Percentiles rank a stretch among this genome's conserved stretches.
These are phyloP conservation scores for Curvularia verruculosa DNA, from an alignment of 2,329 filamentous ascomycete genomes.

Conservation along the genomic window DNA sequence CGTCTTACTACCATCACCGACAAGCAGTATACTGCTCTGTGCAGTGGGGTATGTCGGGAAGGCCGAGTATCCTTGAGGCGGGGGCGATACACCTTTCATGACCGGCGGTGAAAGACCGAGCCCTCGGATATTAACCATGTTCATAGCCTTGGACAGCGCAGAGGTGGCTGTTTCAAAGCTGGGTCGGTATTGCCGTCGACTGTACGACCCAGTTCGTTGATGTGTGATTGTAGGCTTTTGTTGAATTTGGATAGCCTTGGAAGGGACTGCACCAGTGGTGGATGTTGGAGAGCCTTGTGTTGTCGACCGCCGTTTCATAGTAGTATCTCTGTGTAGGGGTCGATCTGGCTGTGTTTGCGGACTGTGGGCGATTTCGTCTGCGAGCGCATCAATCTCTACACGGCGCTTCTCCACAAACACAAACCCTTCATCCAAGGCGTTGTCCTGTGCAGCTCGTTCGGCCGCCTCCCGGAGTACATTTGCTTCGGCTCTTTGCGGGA, in stretches of 20 bases:
- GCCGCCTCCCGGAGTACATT: slow-evolving; percentile 55
- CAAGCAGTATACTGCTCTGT: slow-evolving; percentile 69
- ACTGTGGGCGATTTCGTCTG: slow-evolving; percentile 89
- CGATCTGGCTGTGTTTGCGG: slow-evolving; percentile 62
- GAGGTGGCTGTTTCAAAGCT: slow-evolving; percentile 81
- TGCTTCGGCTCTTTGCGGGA: slow-evolving; percentile 49
- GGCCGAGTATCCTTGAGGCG: slow-evolving; percentile 73
- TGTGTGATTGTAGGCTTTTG: slow-evolving; percentile 67
- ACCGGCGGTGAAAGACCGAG: slow-evolving; percentile 71
- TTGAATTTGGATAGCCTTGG: slow-evolving; percentile 77
- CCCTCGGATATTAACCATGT: slow-evolving; percentile 83
- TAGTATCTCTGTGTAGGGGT: slow-evolving; percentile 61
- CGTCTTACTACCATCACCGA: slow-evolving; percentile 67
- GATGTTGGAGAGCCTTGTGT: slow-evolving; percentile 75
- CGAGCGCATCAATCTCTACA: slow-evolving; percentile 95
- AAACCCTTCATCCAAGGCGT: slow-evolving; percentile 91
- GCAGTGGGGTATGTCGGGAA: slow-evolving; percentile 85
- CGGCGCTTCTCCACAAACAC: slow-evolving; percentile 94
- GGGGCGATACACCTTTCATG: slow-evolving; percentile 70
- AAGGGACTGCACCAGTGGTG: slow-evolving; percentile 71
- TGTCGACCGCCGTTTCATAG: slow-evolving; percentile 76
- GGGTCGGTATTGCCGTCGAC: slow-evolving; percentile 74
- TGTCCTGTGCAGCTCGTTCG: slow-evolving; percentile 78
- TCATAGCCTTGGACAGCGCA: slow-evolving; percentile 91
- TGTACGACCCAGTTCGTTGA: slow-evolving; percentile 79